A percentile compares a stretch with the other conserved stretches of the same genome.
phyloP scores from a whole-genome alignment of 1,284 basidiomycete species.

The Entoloma clypeatum region DNA sequence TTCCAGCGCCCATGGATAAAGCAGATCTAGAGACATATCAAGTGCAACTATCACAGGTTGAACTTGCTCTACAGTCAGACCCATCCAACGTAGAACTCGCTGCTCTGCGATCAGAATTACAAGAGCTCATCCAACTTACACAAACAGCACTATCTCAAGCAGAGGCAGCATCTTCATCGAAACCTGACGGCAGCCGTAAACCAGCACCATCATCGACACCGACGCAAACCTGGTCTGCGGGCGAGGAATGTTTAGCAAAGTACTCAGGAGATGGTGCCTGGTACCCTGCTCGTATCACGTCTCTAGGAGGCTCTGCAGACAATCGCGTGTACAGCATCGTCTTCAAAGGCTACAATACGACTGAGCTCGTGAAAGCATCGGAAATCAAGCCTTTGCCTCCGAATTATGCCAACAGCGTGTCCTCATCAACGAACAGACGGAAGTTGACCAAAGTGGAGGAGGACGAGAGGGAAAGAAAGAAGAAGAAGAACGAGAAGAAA shows the following conservation, averaged over 20 bases:
- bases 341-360: constrained; percentile 93
- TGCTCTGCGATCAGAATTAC: constrained; percentile 78
- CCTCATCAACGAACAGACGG: constrained; percentile 57
- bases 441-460: constrained; percentile 80
- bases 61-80: constrained; percentile 80
- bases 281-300: constrained; percentile 90
- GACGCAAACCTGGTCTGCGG: constrained; percentile 66
- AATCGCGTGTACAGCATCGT: constrained; percentile 90
- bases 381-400: constrained; percentile 71
- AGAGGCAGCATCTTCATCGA: constrained; percentile 57
- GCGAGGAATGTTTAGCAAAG: constrained; percentile 90
- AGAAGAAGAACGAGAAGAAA: constrained; percentile 97
- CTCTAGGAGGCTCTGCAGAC: constrained; percentile 81
- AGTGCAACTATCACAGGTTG: constrained; percentile 88
- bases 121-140: constrained; percentile 87
- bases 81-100: constrained; percentile 77
- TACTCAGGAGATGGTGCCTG: constrained; percentile 87
- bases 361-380: constrained; percentile 79
- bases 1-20: constrained; percentile 54
- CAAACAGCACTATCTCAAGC: constrained; percentile 69
- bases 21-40: constrained; percentile 85
- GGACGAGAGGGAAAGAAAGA: constrained; percentile 88
- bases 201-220: constrained; percentile 42
- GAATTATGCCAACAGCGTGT: constrained; percentile 41
- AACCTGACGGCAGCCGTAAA: constrained; percentile 56